phyloP scores from a whole-genome alignment of 352 stramenopile genomes.

The Pythium utonaiense region DNA sequence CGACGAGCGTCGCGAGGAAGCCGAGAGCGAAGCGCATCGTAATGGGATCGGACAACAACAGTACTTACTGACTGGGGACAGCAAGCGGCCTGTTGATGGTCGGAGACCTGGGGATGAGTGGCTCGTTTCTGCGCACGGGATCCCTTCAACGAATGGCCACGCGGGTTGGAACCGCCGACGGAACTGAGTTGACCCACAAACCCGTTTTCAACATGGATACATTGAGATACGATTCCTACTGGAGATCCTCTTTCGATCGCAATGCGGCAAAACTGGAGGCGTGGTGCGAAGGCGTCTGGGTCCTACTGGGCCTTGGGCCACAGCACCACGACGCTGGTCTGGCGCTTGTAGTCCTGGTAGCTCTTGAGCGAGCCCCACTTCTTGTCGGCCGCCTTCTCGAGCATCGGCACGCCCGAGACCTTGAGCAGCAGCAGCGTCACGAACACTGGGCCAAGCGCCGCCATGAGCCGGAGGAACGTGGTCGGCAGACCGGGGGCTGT shows the following conservation, averaged over 20 bases:
- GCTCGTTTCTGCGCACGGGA: background rate
- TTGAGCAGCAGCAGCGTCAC: conserved; percentile 66
- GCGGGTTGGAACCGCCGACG: background rate
- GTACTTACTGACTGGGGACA: too few species aligned
- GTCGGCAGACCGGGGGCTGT: conserved; percentile 42
- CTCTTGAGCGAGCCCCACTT: conserved; percentile 53
- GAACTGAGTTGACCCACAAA: background rate
- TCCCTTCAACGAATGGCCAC: background rate
- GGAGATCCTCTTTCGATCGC: too few species aligned
- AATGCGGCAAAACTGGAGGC: too few species aligned
- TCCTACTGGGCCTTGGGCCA: conserved; percentile 14
- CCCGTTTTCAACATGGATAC: background rate
- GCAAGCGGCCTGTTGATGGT: too few species aligned
- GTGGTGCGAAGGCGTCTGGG: too few species aligned
- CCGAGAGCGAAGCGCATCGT: background rate
- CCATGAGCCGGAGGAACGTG: conserved; percentile 30
- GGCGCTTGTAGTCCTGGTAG: conserved; percentile 81
- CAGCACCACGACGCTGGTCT: conserved; percentile 64
- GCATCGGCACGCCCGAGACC: conserved; percentile 68
- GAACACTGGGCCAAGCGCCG: conserved; percentile 61
- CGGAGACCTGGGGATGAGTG: too few species aligned
- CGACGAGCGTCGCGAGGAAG: background rate
- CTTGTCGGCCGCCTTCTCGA: conserved; percentile 73
- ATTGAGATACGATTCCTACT: too few species aligned
- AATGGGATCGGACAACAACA: too few species aligned